Conservation (phyloP, 208 protist species). For the Leishmania major region DNA sequence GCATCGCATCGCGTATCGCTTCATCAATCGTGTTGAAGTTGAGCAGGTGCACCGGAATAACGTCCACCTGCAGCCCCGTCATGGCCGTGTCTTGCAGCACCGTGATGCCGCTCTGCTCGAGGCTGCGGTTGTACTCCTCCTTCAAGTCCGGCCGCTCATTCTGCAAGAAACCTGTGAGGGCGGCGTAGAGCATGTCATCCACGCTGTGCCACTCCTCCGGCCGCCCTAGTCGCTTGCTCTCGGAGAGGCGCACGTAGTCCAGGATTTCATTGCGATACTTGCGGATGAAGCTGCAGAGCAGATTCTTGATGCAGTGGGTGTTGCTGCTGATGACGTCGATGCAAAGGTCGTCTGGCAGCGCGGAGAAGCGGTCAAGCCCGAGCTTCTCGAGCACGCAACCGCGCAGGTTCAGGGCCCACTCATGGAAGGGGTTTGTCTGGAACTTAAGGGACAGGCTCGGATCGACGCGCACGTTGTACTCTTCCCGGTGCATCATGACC, state of each 20-base stretch:
- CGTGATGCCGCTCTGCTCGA: slow-evolving; percentile 74
- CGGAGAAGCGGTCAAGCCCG: slow-evolving; percentile 51
- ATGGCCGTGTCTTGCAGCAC: slow-evolving; percentile 83
- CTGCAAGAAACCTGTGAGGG: slow-evolving; percentile 54
- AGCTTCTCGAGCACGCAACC: slow-evolving; percentile 72
- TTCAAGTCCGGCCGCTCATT: slow-evolving; percentile 63
- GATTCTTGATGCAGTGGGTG: slow-evolving; percentile 92
- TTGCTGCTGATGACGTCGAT: slow-evolving; percentile 91
- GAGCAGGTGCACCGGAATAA: slow-evolving; percentile 71
- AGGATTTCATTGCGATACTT: slow-evolving; percentile 70
- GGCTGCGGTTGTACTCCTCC: slow-evolving; percentile 66
- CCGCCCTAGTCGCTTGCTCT: slow-evolving; percentile 44
- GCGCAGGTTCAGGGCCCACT: slow-evolving; percentile 87
- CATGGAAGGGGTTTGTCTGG: slow-evolving; percentile 82
- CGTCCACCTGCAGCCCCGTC: slow-evolving; percentile 87
- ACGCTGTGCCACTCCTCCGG: slow-evolving; percentile 65
- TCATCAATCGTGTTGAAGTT: slow-evolving; percentile 70
- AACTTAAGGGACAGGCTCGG: slow-evolving; percentile 80
- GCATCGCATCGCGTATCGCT: slow-evolving; percentile 49
- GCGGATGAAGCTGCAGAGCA: slow-evolving; percentile 79
- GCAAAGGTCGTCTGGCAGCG: slow-evolving; percentile 67
- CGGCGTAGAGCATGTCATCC: slow-evolving; percentile 81
- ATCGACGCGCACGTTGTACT: slow-evolving; percentile 89
- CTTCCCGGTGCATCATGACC: slow-evolving; percentile 91
- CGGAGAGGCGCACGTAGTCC: slow-evolving; percentile 46